Conservation (phyloP, 1,284 basidiomycete species). For the Crucibulum parvulum region DNA sequence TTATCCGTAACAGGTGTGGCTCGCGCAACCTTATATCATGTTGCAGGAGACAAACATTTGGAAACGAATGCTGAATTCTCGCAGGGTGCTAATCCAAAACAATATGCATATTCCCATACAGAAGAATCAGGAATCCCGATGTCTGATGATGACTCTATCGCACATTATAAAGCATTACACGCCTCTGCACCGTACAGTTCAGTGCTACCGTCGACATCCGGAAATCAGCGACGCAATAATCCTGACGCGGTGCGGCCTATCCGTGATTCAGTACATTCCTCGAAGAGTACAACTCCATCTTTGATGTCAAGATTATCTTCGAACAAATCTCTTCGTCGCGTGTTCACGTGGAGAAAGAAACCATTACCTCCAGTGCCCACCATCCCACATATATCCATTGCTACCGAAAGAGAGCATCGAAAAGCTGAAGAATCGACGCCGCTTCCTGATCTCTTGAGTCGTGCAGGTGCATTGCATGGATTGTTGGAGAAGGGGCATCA, state of each 20-base stretch:
- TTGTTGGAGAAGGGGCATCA: conserved; percentile 60
- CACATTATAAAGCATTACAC: too few relatives aligned
- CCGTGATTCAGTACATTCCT: conserved; percentile 51
- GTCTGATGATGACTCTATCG: too few relatives aligned
- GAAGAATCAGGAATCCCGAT: too few relatives aligned
- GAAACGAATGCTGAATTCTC: too few relatives aligned
- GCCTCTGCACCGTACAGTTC: too few relatives aligned
- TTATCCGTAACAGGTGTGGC: conserved; percentile 12
- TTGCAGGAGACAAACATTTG: too few relatives aligned
- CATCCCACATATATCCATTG: conserved; percentile 49
- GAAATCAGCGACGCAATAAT: not conserved
- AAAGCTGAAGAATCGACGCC: conserved; percentile 53
- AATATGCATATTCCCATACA: too few relatives aligned
- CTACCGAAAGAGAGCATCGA: conserved; percentile 46
- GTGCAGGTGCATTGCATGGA: conserved; percentile 53
- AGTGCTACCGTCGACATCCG: too few relatives aligned
- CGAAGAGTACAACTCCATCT: conserved; percentile 53
- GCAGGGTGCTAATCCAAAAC: too few relatives aligned
- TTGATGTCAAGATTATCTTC: conserved; percentile 55
- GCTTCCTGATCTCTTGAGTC: conserved; percentile 56
- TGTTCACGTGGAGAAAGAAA: conserved; percentile 54
- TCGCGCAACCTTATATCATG: too few relatives aligned
- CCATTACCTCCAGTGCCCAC: conserved; percentile 63
- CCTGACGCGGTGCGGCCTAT: conserved; percentile 5
- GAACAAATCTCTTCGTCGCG: conserved; percentile 41